phyloP scores from a whole-genome alignment of 2,329 filamentous ascomycete genomes.

The Penicillium psychrosexuale region DNA sequence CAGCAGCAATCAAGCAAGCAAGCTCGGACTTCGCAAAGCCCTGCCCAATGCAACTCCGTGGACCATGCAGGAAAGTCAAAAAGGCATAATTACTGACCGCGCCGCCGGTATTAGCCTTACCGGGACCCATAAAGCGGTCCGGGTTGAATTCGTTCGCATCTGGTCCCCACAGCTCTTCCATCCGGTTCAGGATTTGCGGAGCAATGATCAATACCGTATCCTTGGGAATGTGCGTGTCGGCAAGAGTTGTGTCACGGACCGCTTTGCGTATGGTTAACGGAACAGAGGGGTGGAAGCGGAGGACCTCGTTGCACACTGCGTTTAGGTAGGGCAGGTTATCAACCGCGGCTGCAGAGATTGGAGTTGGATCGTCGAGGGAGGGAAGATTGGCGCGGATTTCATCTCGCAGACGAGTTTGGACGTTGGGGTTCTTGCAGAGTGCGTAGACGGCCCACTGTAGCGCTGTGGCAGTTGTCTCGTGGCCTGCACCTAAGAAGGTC shows the following conservation, averaged over 20 bases:
- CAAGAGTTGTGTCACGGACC: conserved; percentile 62
- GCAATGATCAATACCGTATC: conserved; percentile 67
- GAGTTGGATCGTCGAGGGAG: conserved; percentile 52
- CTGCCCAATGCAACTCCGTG: conserved; percentile 79
- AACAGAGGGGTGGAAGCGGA: conserved; percentile 71
- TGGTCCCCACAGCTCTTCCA: conserved; percentile 67
- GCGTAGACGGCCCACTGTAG: conserved; percentile 74
- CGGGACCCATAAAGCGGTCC: conserved; percentile 65
- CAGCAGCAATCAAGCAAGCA: conserved; percentile 73
- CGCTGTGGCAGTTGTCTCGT: conserved; percentile 74
- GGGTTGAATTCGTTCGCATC: conserved; percentile 75
- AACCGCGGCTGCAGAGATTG: conserved; percentile 58
- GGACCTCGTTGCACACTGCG: conserved; percentile 72
- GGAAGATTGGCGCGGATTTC: conserved; percentile 65
- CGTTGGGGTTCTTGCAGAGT: conserved; percentile 62
- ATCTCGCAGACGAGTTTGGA: conserved; percentile 64
- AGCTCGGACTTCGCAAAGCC: conserved; percentile 81
- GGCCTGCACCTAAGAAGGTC: conserved; percentile 81
- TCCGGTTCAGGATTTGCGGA: conserved; percentile 67
- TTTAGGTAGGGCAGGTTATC: conserved; percentile 76
- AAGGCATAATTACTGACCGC: conserved; percentile 73
- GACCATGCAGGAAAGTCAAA: conserved; percentile 81
- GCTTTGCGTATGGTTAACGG: conserved; percentile 67
- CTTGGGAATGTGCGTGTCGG: conserved; percentile 62
- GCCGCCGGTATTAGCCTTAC: conserved; percentile 61